A percentile compares a stretch with the other conserved stretches of the same genome.
These are phyloP conservation scores for Phytopythium mirpurense DNA, from an alignment of 352 stramenopile species.

Conservation along the genomic window DNA sequence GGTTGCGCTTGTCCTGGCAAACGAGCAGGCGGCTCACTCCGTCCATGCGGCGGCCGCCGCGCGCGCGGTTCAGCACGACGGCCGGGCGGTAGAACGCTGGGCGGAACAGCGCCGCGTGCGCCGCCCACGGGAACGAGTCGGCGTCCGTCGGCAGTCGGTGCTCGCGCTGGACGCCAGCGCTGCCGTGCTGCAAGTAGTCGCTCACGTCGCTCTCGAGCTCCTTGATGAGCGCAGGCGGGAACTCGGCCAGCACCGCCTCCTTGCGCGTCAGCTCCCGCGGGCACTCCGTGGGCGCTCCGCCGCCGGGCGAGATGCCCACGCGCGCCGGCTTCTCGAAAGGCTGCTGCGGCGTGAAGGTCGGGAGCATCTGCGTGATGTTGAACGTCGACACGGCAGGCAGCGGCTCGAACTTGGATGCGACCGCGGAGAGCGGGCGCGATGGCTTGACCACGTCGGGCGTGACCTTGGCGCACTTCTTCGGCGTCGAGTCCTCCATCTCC, in stretches of 20 bases:
- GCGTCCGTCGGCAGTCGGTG: conserved; percentile 10
- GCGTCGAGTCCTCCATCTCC: neutral
- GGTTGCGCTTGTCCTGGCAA: conserved; percentile 57
- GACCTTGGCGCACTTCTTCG: neutral
- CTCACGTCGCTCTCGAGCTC: conserved; percentile 28
- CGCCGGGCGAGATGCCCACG: neutral
- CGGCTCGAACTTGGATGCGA: neutral
- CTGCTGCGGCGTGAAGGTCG: neutral
- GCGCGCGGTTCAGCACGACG: conserved; percentile 39
- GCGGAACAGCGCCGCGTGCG: conserved; percentile 18
- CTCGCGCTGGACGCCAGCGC: neutral
- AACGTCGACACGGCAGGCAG: neutral
- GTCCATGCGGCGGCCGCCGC: conserved; percentile 29
- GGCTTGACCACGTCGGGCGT: neutral
- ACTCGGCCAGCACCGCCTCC: conserved; percentile 29
- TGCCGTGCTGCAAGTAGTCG: conserved; percentile 14
- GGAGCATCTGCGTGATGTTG: neutral
- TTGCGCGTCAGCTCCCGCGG: conserved; percentile 22
- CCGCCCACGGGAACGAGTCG: conserved; percentile 27
- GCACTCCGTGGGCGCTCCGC: neutral
- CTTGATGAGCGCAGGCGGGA: conserved; percentile 24
- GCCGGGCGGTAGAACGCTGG: conserved; percentile 43
- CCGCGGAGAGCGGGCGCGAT: neutral
- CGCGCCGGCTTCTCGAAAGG: neutral
- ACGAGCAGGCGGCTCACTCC: conserved; percentile 42